These are phyloP conservation scores for Colletotrichum graminicola DNA, from an alignment of 2,329 filamentous ascomycete genomes.

Conservation along the genomic window DNA sequence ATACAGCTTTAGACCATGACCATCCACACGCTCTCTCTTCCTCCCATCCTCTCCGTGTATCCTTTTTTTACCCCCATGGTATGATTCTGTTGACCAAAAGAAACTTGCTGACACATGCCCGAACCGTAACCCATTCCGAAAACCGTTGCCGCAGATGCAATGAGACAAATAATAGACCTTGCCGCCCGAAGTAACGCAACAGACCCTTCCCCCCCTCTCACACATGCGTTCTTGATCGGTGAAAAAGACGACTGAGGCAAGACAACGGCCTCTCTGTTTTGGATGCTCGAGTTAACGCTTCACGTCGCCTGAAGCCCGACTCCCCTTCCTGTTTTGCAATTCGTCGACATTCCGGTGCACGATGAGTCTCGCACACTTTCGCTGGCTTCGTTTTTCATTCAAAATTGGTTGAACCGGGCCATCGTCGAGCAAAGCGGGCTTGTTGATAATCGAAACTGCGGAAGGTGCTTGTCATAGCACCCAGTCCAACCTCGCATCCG, in stretches of 20 bases:
- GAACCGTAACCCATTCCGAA: slow-evolving; percentile 39
- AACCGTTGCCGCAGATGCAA: slow-evolving; percentile 41
- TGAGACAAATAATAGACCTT: slow-evolving; percentile 39
- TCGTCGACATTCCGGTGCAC: slow-evolving; percentile 11
- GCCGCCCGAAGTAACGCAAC: slow-evolving; percentile 32
- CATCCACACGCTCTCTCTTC: slow-evolving; percentile 16
- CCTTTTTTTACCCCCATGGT: slow-evolving; percentile 26
- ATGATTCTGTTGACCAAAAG: slow-evolving; percentile 37
- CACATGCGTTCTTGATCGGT: slow-evolving; percentile 17
- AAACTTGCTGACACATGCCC: slow-evolving; percentile 38
- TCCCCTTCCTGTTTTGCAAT: not conserved
- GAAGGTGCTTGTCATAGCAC: slow-evolving; percentile 20
- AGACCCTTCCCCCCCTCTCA: slow-evolving; percentile 3
- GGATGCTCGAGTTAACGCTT: slow-evolving; percentile 13
- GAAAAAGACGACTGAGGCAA: slow-evolving; percentile 25
- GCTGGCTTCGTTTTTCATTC: not conserved
- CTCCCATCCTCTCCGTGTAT: slow-evolving; percentile 26
- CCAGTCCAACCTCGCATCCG: slow-evolving; percentile 21
- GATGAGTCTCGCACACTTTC: slow-evolving; percentile 9
- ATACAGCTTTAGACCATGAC: slow-evolving; percentile 11
- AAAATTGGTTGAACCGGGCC: not conserved
- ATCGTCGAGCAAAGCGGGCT: not conserved
- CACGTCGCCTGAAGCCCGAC: not conserved
- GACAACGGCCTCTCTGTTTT: slow-evolving; percentile 11
- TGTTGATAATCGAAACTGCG: slow-evolving; percentile 17